These are phyloP conservation scores for Phytophthora vignae DNA, from an alignment of 352 stramenopile genomes.

Conservation along the genomic window DNA sequence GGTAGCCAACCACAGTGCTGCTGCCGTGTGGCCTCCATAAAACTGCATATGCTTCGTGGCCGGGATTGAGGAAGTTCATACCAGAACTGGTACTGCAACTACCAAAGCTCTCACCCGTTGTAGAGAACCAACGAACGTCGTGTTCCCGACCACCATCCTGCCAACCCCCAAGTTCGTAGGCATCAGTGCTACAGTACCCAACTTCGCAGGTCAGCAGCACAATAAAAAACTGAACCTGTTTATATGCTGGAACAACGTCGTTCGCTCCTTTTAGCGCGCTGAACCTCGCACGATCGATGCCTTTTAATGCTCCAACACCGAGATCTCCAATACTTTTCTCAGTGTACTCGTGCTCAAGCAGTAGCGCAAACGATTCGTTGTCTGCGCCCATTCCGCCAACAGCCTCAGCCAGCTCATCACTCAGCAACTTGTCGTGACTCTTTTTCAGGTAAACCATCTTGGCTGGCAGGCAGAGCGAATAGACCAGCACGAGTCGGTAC, in stretches of 20 bases:
- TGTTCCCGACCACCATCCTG: background rate
- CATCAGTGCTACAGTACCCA: background rate
- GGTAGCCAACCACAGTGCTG: background rate
- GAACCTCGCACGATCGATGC: conserved; percentile 16
- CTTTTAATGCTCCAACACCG: conserved; percentile 23
- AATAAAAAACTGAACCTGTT: conserved; percentile 21
- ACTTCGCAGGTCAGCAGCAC: background rate
- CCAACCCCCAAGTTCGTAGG: background rate
- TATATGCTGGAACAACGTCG: conserved; percentile 1
- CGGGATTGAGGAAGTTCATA: conserved; percentile 7
- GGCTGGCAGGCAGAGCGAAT: conserved; percentile 32
- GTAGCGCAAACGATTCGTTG: conserved; percentile 34
- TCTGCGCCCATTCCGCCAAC: conserved; percentile 38
- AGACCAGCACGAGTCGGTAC: conserved; percentile 35
- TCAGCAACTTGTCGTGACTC: background rate
- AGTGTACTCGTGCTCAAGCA: conserved; percentile 21
- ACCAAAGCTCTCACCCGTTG: background rate
- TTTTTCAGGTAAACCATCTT: conserved; percentile 5
- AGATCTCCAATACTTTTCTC: conserved; percentile 13
- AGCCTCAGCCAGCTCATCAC: conserved; percentile 20
- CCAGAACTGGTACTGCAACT: background rate
- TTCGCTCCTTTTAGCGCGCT: conserved; percentile 6
- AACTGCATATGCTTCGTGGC: background rate
- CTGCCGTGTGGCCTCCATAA: background rate
- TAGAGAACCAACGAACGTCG: background rate